Base-by-base conservation (phyloP, 1,284 basidiomycete genomes). In the Calocybe gambosa region DNA sequence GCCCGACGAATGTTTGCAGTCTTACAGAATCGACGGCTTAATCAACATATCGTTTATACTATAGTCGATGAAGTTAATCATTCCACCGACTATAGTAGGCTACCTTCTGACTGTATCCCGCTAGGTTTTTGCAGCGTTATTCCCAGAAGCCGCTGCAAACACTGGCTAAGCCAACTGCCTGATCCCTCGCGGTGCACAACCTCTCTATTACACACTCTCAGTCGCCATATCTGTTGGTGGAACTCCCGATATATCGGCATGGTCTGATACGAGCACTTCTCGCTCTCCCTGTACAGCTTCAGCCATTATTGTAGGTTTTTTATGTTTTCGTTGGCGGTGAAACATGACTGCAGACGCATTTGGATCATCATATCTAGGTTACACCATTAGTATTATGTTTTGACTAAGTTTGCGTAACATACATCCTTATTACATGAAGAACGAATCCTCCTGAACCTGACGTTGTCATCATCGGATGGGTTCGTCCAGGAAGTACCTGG, bases 391-490 rank as follows among this genome's bases (percentile, higher is more conserved):
- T 23, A 23, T 23, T 23, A 23, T 23, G 21, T 23, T 23, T 23
- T n/a, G 26, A 26, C 21, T 23, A 15, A 26, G 13, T 20, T 43
- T 15, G 37, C 7, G 10, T 16, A 18, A 35, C 31, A 71, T 69
- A 92, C 87, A 98, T 82, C 76, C 88, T 88, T 33, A 85, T 84
- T 5, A 85, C 80, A 61, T 89, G 84, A 39, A 98, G 72, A 21
- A 99, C 69, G 66, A 84, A 97, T 0, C 96, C 95, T 3, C 90
- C 93, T 2, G 87, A 86, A 1, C 89, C 91, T 13, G 89, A 87
- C 40, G 85, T 91, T 49, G 76, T 85, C 96, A 99, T 99, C 56
- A 82, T 83, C 0, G 96, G 96, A 69, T 99, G 96, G 35, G 92
- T 96, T 26, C 96, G 78, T 12, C 95, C 95, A 19, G 95, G 95